Percentiles rank a stretch among this genome's conserved stretches.
Conservation (phyloP, 306 rosid species). For the Adenanthera pavonina region DNA sequence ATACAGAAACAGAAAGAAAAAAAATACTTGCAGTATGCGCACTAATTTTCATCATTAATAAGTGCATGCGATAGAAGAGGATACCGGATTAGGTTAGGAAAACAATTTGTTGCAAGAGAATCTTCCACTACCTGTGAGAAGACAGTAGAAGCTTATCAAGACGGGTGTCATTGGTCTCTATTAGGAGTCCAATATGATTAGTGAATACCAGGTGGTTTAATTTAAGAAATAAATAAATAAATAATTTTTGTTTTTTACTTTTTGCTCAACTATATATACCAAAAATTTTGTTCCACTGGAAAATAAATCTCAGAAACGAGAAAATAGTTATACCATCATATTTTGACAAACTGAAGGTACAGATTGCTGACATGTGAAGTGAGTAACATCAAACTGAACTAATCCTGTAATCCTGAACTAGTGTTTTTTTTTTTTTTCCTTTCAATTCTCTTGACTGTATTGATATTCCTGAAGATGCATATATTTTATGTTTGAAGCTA, state of each 20-base stretch:
- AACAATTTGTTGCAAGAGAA: not conserved
- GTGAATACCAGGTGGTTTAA: too few relatives aligned
- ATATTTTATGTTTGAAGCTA: constrained; percentile 7
- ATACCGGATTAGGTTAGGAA: not conserved
- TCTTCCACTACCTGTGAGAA: not conserved
- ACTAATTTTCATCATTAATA: not conserved
- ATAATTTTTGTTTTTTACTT: not conserved
- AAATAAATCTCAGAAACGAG: not conserved
- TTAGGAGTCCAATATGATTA: not conserved
- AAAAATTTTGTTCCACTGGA: not conserved
- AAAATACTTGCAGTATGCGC: not conserved
- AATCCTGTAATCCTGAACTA: constrained; percentile 7
- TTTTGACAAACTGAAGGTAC: not conserved
- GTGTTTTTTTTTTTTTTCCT: not conserved
- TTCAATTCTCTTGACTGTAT: not conserved
- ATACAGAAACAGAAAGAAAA: not conserved
- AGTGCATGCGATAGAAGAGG: not conserved
- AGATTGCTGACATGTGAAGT: not conserved
- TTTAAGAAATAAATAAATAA: too few relatives aligned
- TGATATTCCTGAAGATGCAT: constrained; percentile 12
- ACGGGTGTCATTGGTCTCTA: not conserved
- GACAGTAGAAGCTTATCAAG: not conserved
- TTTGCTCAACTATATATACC: not conserved
- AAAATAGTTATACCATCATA: not conserved
- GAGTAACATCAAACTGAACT: not conserved